Base-by-base conservation (phyloP, 257 asterid genomes). In the Phtheirospermum japonicum region DNA sequence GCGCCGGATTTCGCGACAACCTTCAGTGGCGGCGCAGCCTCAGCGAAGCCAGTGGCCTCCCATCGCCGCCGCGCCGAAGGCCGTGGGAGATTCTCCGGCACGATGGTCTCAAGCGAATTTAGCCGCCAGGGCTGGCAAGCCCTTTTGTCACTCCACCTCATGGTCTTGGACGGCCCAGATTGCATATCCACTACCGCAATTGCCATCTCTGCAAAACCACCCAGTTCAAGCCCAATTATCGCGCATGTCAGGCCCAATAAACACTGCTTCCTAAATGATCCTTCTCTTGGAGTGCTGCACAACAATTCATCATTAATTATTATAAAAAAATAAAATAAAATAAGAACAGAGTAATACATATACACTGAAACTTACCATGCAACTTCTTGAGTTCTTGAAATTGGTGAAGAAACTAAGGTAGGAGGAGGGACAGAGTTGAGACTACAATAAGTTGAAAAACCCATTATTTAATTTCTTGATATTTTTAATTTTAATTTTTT, bases 71-170 rank as follows among this genome's bases (percentile, higher is more conserved):
- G 79, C 39, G 82, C 76, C 18, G 85, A 79, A 61, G 90, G 90
- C 67, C 96, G 68, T 7, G 96, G 96, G 0, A 88, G 72, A 9
- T 88, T 83, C 61, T 88, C 96, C 58, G 96, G 96, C 72, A 88
- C 90, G 71, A 86, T 86, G 3, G 83, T 88, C 72, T 88, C 95
- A 3, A 88, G 79, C 43, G 96, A 86, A 62, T 86, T 88, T 42
- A 52, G 39, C 48, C 72, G 84, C 96, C 96, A 86, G 9, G 96
- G 90, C 28, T 75, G 78, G 71, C 96, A 88, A n/a, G 73, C 65
- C 54, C 86, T 78, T 57, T 63, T 75, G 2, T 88, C 96, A 50
- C 96, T 88, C 96, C 96, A 88, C 73, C 83, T 71, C 33, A 18
- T 14, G 59, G n/a, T n/a, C n/a, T 6, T 31, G 45, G 51, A 5